These are phyloP conservation scores for Pugionium dolabratum DNA, from an alignment of 345 rosid species.

Conservation along the genomic window DNA sequence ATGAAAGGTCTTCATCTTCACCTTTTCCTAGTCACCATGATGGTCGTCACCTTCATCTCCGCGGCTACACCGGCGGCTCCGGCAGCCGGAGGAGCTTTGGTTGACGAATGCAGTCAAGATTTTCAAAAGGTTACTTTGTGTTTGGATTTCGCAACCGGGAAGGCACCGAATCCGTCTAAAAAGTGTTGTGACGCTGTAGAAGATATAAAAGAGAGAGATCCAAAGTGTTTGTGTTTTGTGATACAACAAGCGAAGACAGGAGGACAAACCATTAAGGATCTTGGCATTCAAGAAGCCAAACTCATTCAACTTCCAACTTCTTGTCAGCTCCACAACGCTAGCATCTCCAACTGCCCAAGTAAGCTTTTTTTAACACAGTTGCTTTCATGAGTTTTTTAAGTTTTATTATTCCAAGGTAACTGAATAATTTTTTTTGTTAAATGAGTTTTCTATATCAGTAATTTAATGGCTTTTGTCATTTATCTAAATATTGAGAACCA, in stretches of 20 bases:
- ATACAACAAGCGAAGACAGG: constrained; percentile 67
- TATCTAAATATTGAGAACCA: no score
- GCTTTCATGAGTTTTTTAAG: no score
- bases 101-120: constrained; percentile 44
- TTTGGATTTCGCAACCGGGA: constrained; percentile 66
- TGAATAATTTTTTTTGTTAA: no score
- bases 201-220: constrained; percentile 54
- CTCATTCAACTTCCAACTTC: constrained; percentile 79
- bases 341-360: constrained; percentile 70
- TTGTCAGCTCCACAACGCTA: constrained; percentile 71
- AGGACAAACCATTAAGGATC: constrained; percentile 48
- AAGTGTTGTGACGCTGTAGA: constrained; percentile 67
- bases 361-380: constrained; percentile 14
- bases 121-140: constrained; percentile 64
- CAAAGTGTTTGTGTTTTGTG: constrained; percentile 76
- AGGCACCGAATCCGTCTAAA: constrained; percentile 49
- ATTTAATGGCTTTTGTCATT: no score
- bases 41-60: constrained; percentile 18
- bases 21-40: constrained; percentile 31
- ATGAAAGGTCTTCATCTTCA: constrained; percentile 26
- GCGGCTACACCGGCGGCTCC: constrained; percentile 26
- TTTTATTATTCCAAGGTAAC: no score
- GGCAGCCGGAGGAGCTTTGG: constrained; percentile 22
- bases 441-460: no score
- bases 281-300: constrained; percentile 66